phyloP scores from a whole-genome alignment of 345 rosid species.

The Arabidopsis suecica region DNA sequence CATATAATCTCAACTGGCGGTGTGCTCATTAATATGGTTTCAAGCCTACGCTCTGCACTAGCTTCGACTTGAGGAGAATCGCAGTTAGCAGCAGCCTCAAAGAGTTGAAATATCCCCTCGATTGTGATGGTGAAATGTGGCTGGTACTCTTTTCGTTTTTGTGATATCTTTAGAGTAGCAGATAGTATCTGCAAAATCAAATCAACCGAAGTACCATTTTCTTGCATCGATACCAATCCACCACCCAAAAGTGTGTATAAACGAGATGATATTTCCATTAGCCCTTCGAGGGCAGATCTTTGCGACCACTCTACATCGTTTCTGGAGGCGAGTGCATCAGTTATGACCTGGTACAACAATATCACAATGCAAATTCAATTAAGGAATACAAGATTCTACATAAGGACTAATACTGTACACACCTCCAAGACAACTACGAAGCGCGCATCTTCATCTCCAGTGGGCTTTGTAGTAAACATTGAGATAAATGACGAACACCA shows the following conservation, averaged over 20 bases:
- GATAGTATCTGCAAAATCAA: slow-evolving; percentile 58
- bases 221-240: slow-evolving; percentile 52
- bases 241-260: slow-evolving; percentile 61
- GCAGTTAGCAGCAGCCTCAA: slow-evolving; percentile 52
- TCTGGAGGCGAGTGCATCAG: slow-evolving; percentile 55
- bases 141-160: slow-evolving; percentile 67
- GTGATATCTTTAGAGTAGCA: slow-evolving; percentile 70
- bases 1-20: slow-evolving; percentile 66
- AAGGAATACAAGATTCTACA: slow-evolving; percentile 8
- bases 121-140: slow-evolving; percentile 74
- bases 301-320: slow-evolving; percentile 75
- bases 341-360: slow-evolving; percentile 57
- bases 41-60: slow-evolving; percentile 64
- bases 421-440: slow-evolving; percentile 70
- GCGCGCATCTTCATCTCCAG: slow-evolving; percentile 51
- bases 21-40: slow-evolving; percentile 66
- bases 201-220: slow-evolving; percentile 48
- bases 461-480: slow-evolving; percentile 41
- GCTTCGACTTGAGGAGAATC: slow-evolving; percentile 42
- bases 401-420: slow-evolving; percentile 15
- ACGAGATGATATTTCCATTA: slow-evolving; percentile 67
- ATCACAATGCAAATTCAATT: slow-evolving; percentile 23
- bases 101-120: slow-evolving; percentile 67
- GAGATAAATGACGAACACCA: slow-evolving; percentile 76
- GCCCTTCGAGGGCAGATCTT: slow-evolving; percentile 72